Evolutionary conservation across 345 rosid genomes (phyloP).

Genomic region (Geranium rotundifolium): DNA sequence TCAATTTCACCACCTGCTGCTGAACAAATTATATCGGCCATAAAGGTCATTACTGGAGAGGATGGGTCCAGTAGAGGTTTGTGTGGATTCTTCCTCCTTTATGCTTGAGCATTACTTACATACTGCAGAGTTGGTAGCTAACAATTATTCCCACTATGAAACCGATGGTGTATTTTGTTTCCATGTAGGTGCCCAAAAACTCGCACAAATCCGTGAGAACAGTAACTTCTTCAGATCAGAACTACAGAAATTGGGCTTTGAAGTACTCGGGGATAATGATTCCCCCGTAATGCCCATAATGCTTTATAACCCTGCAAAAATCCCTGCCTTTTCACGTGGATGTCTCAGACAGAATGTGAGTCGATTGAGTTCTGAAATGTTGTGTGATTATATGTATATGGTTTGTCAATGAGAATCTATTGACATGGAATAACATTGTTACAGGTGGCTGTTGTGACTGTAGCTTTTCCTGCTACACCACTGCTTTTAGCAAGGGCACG

Average conservation of each 20-base stretch:
- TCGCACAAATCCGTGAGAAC: conserved; percentile 81
- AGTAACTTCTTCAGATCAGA: conserved; percentile 93
- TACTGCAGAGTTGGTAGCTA: conserved; percentile 5
- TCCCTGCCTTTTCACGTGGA: conserved; percentile 91
- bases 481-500: conserved; percentile 77
- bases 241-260: conserved; percentile 87
- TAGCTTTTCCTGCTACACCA: neutral
- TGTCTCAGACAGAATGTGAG: conserved; percentile 67
- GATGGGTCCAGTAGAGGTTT: conserved; percentile 88
- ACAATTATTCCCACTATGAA: neutral
- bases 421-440: neutral
- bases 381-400: neutral
- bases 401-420: neutral
- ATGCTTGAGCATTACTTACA: too few species aligned
- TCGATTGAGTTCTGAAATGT: neutral
- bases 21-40: conserved; percentile 73
- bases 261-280: conserved; percentile 93
- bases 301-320: conserved; percentile 95
- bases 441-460: neutral
- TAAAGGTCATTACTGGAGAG: conserved; percentile 83
- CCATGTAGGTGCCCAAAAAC: conserved; percentile 70
- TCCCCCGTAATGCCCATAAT: conserved; percentile 98
- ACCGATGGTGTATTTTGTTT: conserved; percentile 1
- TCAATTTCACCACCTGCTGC: conserved; percentile 90
- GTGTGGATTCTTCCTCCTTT: too few species aligned